Base-by-base conservation (phyloP, 768 basidiomycete species). In the Hebeloma cylindrosporum region DNA sequence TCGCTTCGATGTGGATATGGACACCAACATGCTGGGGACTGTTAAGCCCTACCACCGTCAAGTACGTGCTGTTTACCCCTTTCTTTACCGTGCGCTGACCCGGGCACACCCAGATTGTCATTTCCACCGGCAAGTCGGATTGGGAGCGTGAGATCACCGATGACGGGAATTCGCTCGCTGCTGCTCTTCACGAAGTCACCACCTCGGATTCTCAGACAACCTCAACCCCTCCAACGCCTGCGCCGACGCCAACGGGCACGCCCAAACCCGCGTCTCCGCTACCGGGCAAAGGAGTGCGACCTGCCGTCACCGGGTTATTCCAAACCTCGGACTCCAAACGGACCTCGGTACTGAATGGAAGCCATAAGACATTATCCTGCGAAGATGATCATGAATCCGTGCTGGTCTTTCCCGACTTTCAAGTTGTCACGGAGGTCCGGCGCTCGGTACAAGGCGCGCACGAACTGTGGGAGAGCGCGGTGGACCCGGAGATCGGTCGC, bases 341-440 rank as follows among this genome's bases (percentile, higher is more conserved):
- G 30, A 71, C 89, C 32, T 80, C 87, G 2, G 79, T 95, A 26
- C 72, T 93, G 33, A 95, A 95, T 57, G 91, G 89, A 18, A 93
- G 86, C 57, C 86, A 92, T 57, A 72, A 72, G 45, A 81, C 87
- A 5, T 66, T 92, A 38, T 82, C 79, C n/a, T 76, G 82, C 40
- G 73, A 82, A 44, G 61, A 75, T 26, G 71, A 78, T 37, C 69
- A 73, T 40, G 85, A 94, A 53, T 87, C 88, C 0, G 88, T 94
- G 13, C 73, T 99, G 31, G 78, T 97, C 2, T 81, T 99, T 56
- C 95, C 95, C 5, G 95, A 99, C 65, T 98, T 84, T 71, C 92
- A 83, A 53, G 74, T 93, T 34, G 77, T 94, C 21, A 75, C 80
- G 2, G 83, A 85, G 40, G 82, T 97, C 10, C 77, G 78, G 17